phyloP scores from a whole-genome alignment of 371 early-diverging fungal species.

The Syncephalis fuscata region DNA sequence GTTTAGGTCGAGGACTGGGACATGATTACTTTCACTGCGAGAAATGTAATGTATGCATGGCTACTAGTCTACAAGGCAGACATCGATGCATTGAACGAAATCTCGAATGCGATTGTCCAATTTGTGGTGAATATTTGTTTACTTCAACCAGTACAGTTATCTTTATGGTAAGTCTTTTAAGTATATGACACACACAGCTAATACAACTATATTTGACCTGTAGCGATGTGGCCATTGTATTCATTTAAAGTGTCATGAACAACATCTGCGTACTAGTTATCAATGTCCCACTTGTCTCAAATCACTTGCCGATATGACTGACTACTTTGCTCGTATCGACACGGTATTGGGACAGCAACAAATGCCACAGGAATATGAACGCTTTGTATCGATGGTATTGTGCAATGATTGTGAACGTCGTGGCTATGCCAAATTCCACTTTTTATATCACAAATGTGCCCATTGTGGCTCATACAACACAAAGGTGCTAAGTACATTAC shows the following conservation, averaged over 20 bases:
- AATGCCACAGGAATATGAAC: conserved; percentile 84
- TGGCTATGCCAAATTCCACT: conserved; percentile 70
- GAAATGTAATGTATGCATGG: conserved; percentile 88
- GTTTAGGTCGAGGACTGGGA: conserved; percentile 65
- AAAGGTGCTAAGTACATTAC: conserved; percentile 48
- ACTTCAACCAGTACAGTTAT: conserved; percentile 66
- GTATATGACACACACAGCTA: neutral
- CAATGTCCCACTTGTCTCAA: conserved; percentile 96
- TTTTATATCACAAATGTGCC: conserved; percentile 88
- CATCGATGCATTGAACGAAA: conserved; percentile 92
- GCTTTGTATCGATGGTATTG: conserved; percentile 47
- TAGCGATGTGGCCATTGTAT: conserved; percentile 93
- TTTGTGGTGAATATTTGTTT: conserved; percentile 95
- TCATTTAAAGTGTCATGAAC: conserved; percentile 72
- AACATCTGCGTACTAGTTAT: conserved; percentile 73
- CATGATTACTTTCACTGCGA: conserved; percentile 88
- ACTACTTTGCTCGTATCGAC: conserved; percentile 73
- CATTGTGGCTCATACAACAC: conserved; percentile 86
- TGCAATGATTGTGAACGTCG: conserved; percentile 94
- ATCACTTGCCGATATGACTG: conserved; percentile 73
- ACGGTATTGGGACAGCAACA: conserved; percentile 55
- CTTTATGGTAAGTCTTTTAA: conserved; percentile 48
- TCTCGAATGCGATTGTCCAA: conserved; percentile 86
- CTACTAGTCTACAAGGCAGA: conserved; percentile 40
- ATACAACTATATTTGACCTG: neutral